Evolutionary conservation across 1,139 yeast genomes (phyloP).

Genomic region (Zygoascus meyerae): DNA sequence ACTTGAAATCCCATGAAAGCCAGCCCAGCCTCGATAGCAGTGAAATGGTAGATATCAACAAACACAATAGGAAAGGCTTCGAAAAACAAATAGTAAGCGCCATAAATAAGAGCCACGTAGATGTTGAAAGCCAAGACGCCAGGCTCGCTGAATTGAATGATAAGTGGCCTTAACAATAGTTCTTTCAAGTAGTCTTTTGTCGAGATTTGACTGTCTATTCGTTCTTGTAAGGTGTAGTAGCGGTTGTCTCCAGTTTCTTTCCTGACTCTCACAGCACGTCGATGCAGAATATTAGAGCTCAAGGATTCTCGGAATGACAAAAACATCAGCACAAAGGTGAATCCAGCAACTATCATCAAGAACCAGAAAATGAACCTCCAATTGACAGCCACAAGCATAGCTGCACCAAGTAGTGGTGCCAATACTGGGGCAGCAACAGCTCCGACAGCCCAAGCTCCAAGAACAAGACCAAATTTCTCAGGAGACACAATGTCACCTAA

Average conservation of each 20-base stretch:
- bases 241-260: conserved; percentile 42
- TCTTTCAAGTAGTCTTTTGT: conserved; percentile 24
- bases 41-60: conserved; percentile 41
- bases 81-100: conserved; percentile 51
- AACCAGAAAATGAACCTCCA: conserved; percentile 43
- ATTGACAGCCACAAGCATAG: conserved; percentile 34
- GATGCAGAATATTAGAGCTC: conserved; percentile 40
- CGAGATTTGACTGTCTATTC: background rate
- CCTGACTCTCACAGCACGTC: conserved; percentile 46
- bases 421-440: conserved; percentile 56
- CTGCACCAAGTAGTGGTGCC: conserved; percentile 68
- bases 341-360: conserved; percentile 39
- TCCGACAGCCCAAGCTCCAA: conserved; percentile 49
- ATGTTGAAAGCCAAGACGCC: conserved; percentile 35
- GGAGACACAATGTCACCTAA: conserved; percentile 49
- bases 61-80: conserved; percentile 59
- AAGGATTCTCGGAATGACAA: conserved; percentile 49
- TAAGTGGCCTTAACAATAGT: conserved; percentile 46
- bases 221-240: conserved; percentile 30
- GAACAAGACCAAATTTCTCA: conserved; percentile 16
- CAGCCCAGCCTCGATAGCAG: conserved; percentile 44
- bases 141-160: conserved; percentile 35
- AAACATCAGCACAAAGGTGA: conserved; percentile 33
- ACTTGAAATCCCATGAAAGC: conserved; percentile 42
- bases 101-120: conserved; percentile 50